Conservation (phyloP, 129 eudicot species). For the Arctium lappa region DNA sequence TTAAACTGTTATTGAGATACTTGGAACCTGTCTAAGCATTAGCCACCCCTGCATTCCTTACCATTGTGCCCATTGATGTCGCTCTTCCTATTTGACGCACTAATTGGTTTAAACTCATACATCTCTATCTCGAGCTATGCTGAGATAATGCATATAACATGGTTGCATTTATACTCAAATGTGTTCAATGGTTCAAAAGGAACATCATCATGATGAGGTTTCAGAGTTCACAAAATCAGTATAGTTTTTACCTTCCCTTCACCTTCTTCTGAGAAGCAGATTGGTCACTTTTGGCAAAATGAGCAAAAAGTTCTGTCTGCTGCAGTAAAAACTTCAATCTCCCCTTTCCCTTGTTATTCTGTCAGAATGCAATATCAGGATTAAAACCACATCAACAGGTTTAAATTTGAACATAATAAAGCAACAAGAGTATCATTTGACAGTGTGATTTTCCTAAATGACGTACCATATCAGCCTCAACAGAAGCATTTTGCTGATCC, state of each 20-base stretch:
- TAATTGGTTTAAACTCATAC: neutral
- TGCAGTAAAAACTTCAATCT: conserved; percentile 85
- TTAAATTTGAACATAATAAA: neutral
- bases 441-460: neutral
- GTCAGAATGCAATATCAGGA: conserved; percentile 8
- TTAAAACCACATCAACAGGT: neutral
- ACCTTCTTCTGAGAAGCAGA: conserved; percentile 70
- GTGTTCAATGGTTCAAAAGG: neutral
- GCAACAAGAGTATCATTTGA: neutral
- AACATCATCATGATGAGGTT: neutral
- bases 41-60: neutral
- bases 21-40: neutral
- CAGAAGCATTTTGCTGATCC: conserved; percentile 79
- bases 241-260: conserved; percentile 63
- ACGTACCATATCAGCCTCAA: conserved; percentile 94
- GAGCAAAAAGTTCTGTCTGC: conserved; percentile 96
- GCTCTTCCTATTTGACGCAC: neutral
- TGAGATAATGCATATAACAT: neutral
- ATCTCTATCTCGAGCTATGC: neutral
- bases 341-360: conserved; percentile 93
- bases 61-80: neutral
- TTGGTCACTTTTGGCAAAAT: conserved; percentile 85
- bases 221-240: neutral
- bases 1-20: neutral
- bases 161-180: neutral